These are phyloP conservation scores for Hymenoscyphus repandus DNA, from an alignment of 2,329 filamentous ascomycete species.

Conservation along the genomic window DNA sequence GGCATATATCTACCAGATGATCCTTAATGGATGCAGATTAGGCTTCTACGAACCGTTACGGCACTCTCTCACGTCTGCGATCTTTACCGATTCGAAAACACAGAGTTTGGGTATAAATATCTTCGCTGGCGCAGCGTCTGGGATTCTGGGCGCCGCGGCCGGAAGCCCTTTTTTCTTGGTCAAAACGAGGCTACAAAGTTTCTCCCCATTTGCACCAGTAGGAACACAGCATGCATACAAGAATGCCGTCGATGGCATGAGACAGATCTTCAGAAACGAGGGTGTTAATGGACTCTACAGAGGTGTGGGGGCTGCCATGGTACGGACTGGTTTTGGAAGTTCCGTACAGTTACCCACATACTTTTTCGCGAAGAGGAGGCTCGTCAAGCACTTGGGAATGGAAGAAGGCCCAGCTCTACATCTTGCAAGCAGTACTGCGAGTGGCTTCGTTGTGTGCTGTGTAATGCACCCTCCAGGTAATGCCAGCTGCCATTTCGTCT, in stretches of 20 bases:
- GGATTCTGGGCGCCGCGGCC: constrained; percentile 84
- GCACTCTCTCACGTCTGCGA: constrained; percentile 57
- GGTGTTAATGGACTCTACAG: constrained; percentile 80
- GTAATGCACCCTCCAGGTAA: constrained; percentile 94
- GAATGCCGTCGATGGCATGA: constrained; percentile 77
- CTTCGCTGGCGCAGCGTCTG: constrained; percentile 82
- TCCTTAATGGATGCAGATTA: constrained; percentile 92
- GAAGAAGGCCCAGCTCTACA: constrained; percentile 87
- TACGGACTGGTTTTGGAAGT: constrained; percentile 90
- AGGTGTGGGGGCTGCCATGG: constrained; percentile 89
- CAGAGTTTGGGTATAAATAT: constrained; percentile 91
- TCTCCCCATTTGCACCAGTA: constrained; percentile 84
- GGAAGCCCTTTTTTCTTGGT: constrained; percentile 97
- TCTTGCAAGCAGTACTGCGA: constrained; percentile 79
- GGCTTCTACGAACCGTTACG: constrained; percentile 98
- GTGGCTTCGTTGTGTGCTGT: constrained; percentile 93
- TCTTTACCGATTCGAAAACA: constrained; percentile 67
- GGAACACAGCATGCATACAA: constrained; percentile 94
- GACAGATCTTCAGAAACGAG: constrained; percentile 71
- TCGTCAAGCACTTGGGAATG: constrained; percentile 80
- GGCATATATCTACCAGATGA: constrained; percentile 93
- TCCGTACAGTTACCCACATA: constrained; percentile 96
- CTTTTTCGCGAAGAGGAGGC: constrained; percentile 88
- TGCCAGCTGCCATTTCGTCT: constrained; percentile 9
- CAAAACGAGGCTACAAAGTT: constrained; percentile 94